phyloP scores from a whole-genome alignment of 768 basidiomycete species.

The Candolleomyces efflorescens region DNA sequence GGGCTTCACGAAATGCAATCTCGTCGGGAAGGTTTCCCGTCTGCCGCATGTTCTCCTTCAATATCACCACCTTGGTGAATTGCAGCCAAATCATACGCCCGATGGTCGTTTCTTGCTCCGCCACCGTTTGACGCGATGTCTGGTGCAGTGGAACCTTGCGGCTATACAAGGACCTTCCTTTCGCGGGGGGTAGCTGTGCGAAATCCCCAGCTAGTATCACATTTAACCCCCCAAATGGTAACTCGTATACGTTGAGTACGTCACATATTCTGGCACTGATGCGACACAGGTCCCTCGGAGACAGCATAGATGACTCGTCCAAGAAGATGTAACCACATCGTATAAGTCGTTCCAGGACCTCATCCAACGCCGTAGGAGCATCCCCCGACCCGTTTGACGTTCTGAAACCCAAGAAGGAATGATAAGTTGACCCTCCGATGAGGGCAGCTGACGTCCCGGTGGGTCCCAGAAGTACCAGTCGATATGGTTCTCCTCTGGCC shows the following conservation, averaged over 20 bases:
- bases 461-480: slow-evolving; percentile 6
- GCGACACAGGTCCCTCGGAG: slow-evolving; percentile 21
- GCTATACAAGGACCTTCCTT: not conserved
- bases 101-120: slow-evolving; percentile 17
- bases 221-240: slow-evolving; percentile 32
- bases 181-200: slow-evolving; percentile 34
- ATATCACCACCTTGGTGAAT: slow-evolving; percentile 27
- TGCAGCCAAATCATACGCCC: slow-evolving; percentile 31
- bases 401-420: slow-evolving; percentile 20
- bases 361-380: too few species aligned
- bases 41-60: slow-evolving; percentile 33
- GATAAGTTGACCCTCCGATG: slow-evolving; percentile 22
- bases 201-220: slow-evolving; percentile 44
- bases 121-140: not conserved
- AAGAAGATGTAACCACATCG: slow-evolving; percentile 36
- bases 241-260: slow-evolving; percentile 13
- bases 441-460: slow-evolving; percentile 19
- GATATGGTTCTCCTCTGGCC: slow-evolving; percentile 7
- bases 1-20: slow-evolving; percentile 19
- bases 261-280: slow-evolving; percentile 20
- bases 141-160: not conserved
- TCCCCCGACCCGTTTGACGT: too few species aligned
- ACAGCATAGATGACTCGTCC: slow-evolving; percentile 41
- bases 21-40: slow-evolving; percentile 17
- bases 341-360: too few species aligned